Base-by-base conservation (phyloP, 345 rosid genomes). In the Moricandia arvensis region DNA sequence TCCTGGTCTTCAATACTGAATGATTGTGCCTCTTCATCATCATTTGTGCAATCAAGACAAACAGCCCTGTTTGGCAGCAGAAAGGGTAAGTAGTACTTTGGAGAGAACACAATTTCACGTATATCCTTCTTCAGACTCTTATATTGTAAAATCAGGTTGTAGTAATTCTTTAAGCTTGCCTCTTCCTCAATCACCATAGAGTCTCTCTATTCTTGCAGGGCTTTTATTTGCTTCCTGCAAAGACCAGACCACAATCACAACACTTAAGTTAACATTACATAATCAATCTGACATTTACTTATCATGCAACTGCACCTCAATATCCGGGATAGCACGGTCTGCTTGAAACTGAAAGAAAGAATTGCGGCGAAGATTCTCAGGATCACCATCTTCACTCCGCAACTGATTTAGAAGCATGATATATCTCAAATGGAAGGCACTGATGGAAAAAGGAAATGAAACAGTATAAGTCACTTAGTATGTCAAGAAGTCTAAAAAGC, bases 331-430 rank as follows among this genome's bases (percentile, higher is more conserved):
- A 54, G 93, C 85, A 68, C 89, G 95, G 66, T 95, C 97, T 41
- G 97, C 93, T 85, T 95, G 99, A 79, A 95, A 95, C 83, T 95
- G 99, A 83, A 87, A 95, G 86, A 95, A 92, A 5, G 99, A 95
- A 81, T 95, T 86, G 33, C 97, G 93, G 27, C 92, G 90, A 86
- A 95, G 85, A 83, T 91, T 92, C 84, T 95, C 99, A 72, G 97
- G 97, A 84, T 92, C 82, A 53, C 96, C 96, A 55, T 95, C 99
- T 88, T 95, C 99, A 84, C 85, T 83, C 30, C 97, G 89, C 84
- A 92, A 65, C 86, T 95, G 99, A 84, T 95, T 95, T 83, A 95
- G 82, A 79, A 95, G 96, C 97, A 92, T 95, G 83, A 92, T 95
- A 86, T 95, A 92, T 85, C 92, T 95, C 72, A 95, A 82, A 87